Conservation (phyloP, 2,329 filamentous ascomycete genomes). For the Mycosphaerella sp. region DNA sequence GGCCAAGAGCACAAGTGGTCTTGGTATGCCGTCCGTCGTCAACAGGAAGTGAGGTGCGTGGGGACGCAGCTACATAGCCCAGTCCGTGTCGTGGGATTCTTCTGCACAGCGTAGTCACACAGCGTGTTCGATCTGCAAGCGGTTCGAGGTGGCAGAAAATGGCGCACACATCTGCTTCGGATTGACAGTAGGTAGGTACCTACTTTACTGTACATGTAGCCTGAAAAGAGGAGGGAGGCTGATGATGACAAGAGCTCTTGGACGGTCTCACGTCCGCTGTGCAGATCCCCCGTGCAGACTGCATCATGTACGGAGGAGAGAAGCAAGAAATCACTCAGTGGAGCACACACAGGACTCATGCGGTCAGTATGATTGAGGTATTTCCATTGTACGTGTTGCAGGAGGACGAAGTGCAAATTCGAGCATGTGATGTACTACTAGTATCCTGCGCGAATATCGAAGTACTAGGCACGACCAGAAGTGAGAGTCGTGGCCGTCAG, state of each 20-base stretch:
- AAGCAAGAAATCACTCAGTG: slow-evolving; percentile 13
- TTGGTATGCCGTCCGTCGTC: slow-evolving; percentile 2
- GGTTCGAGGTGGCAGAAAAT: neutral
- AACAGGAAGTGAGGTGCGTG: slow-evolving; percentile 15
- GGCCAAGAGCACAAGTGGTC: slow-evolving; percentile 8
- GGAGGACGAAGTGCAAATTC: too few relatives aligned
- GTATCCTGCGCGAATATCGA: too few relatives aligned
- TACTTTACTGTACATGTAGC: too few relatives aligned
- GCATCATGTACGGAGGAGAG: neutral
- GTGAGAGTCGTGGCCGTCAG: too few relatives aligned
- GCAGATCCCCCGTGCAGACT: slow-evolving; percentile 6
- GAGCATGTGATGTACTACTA: too few relatives aligned
- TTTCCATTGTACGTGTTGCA: too few relatives aligned
- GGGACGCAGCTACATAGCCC: slow-evolving; percentile 9
- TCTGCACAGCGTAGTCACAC: neutral
- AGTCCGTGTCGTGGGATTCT: neutral
- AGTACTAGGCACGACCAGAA: too few relatives aligned
- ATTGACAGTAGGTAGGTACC: too few relatives aligned
- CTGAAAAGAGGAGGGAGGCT: neutral
- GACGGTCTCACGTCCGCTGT: neutral
- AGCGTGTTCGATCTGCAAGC: slow-evolving; percentile 1
- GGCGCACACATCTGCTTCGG: neutral
- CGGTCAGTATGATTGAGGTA: too few relatives aligned
- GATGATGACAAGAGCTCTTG: neutral
- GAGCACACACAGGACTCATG: neutral